Percentiles rank a stretch among this genome's conserved stretches.
Evolutionary conservation across 768 basidiomycete genomes (phyloP).

Genomic region (Gloeophyllum trabeum): DNA sequence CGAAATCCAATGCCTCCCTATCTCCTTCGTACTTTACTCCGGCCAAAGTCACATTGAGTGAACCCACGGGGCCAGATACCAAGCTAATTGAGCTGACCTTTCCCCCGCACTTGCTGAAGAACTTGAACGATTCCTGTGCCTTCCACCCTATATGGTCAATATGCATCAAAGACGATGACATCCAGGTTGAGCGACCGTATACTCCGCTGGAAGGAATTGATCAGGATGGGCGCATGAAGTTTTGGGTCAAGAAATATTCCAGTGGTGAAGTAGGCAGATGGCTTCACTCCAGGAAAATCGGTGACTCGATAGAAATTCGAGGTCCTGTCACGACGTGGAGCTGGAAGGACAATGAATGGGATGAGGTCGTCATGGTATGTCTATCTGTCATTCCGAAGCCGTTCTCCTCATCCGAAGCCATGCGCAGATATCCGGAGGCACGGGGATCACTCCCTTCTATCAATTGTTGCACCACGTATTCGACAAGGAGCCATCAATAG

Average conservation of each 20-base stretch:
- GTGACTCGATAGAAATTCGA: conserved; percentile 64
- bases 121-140: conserved; percentile 5
- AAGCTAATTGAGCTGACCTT: conserved; percentile 55
- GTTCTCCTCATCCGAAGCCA: background rate
- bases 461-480: conserved; percentile 59
- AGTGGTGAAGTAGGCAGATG: conserved; percentile 76
- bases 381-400: background rate
- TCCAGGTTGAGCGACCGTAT: conserved; percentile 80
- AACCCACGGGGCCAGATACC: conserved; percentile 37
- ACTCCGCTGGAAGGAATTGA: conserved; percentile 72
- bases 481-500: conserved; percentile 8
- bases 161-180: conserved; percentile 78
- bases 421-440: conserved; percentile 76
- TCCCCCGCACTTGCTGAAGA: conserved; percentile 24
- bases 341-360: conserved; percentile 50
- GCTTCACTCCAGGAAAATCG: conserved; percentile 59
- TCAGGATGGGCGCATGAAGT: conserved; percentile 48
- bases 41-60: conserved; percentile 42
- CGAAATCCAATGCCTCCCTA: conserved; percentile 15
- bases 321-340: conserved; percentile 66
- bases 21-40: conserved; percentile 36
- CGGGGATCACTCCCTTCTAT: conserved; percentile 79
- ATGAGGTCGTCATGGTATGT: conserved; percentile 69
- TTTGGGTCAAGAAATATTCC: conserved; percentile 77
- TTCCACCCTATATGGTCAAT: conserved; percentile 55